phyloP scores from a whole-genome alignment of 805 yeast species.

The Saturnispora sanitii region DNA sequence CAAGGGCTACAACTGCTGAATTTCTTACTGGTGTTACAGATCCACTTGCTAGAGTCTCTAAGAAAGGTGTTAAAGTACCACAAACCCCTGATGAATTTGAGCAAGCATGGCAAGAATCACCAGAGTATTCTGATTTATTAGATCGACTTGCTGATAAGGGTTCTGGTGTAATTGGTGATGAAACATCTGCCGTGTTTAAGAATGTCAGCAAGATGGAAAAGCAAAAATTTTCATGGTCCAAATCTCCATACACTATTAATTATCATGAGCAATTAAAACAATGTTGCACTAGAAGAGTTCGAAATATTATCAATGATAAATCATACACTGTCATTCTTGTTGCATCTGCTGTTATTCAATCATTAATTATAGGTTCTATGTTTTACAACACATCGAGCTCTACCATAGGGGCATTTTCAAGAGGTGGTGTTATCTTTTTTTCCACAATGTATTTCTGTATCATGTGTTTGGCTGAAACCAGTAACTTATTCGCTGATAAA shows the following conservation, averaged over 20 bases:
- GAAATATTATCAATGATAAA: slow-evolving; percentile 46
- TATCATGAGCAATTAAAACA: slow-evolving; percentile 41
- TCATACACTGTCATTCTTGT: slow-evolving; percentile 42
- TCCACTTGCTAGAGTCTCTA: slow-evolving; percentile 10
- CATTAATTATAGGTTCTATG: slow-evolving; percentile 51
- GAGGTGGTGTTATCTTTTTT: slow-evolving; percentile 57
- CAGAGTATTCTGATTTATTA: background rate
- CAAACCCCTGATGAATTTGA: slow-evolving; percentile 53
- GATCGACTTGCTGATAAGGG: background rate
- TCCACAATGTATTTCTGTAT: slow-evolving; percentile 51
- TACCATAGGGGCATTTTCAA: slow-evolving; percentile 48
- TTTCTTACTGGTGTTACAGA: slow-evolving; percentile 20
- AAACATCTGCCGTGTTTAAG: background rate
- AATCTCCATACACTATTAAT: slow-evolving; percentile 30
- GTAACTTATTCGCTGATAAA: slow-evolving; percentile 48
- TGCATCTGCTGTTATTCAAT: slow-evolving; percentile 44
- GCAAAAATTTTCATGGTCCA: slow-evolving; percentile 32
- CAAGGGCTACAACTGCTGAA: slow-evolving; percentile 18
- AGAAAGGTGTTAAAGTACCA: slow-evolving; percentile 37
- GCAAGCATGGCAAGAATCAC: slow-evolving; percentile 18
- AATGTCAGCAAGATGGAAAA: slow-evolving; percentile 14
- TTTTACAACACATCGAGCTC: slow-evolving; percentile 41
- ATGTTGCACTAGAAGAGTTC: slow-evolving; percentile 43
- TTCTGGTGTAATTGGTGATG: background rate
- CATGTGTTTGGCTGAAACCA: slow-evolving; percentile 52